Conservation (phyloP, 2,329 filamentous ascomycete genomes). For the Calonectria pauciramosa region DNA sequence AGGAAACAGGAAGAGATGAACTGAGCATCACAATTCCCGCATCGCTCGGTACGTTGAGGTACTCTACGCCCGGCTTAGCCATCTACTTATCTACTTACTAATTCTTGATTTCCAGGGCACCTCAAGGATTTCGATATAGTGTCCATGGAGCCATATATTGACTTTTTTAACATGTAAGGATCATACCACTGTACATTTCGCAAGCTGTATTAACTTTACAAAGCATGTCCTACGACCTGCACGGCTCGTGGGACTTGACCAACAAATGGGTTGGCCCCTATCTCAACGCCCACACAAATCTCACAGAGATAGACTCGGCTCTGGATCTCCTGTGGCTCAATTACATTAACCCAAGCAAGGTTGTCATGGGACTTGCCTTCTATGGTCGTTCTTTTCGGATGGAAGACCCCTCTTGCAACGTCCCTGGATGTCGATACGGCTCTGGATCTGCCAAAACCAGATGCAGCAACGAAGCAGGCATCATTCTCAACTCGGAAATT, state of each 20-base stretch:
- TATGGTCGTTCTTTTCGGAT: too few species aligned
- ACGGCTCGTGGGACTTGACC: conserved; percentile 19
- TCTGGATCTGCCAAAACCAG: too few species aligned
- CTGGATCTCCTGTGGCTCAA: conserved; percentile 32
- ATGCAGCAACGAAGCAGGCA: too few species aligned
- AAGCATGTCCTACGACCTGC: conserved; percentile 28
- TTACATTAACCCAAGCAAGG: conserved; percentile 5
- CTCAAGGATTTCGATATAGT: conserved; percentile 45
- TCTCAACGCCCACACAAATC: conserved; percentile 33
- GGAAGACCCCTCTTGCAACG: too few species aligned
- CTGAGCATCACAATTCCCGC: too few species aligned
- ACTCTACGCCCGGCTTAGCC: too few species aligned
- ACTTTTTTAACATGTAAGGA: conserved; percentile 19
- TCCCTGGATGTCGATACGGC: too few species aligned
- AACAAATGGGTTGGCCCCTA: conserved; percentile 1
- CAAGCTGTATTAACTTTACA: too few species aligned
- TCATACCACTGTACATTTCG: too few species aligned
- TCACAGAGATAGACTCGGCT: conserved; percentile 23
- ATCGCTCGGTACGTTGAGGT: too few species aligned
- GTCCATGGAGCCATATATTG: conserved; percentile 19
- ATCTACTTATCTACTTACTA: too few species aligned
- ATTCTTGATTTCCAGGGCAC: too few species aligned
- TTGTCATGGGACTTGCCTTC: conserved; percentile 24
- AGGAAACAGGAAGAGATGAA: not conserved
- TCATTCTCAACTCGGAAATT: conserved; percentile 27